phyloP scores from a whole-genome alignment of 2,329 filamentous ascomycete genomes.

The Alternaria arbusti region DNA sequence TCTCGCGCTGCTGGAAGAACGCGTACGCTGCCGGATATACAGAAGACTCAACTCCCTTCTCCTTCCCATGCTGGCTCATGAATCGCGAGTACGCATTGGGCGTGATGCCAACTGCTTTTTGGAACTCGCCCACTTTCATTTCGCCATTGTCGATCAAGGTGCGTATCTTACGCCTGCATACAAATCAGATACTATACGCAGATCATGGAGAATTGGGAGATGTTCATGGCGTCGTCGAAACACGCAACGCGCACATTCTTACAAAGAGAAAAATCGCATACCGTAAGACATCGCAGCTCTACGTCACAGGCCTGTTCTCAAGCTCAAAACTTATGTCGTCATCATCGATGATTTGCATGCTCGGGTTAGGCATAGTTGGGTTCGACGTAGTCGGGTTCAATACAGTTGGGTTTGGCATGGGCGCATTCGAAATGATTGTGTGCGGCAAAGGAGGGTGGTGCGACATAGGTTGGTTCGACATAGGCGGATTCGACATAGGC shows the following conservation, averaged over 20 bases:
- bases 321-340: constrained; percentile 11
- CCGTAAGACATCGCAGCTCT: constrained; percentile 30
- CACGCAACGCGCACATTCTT: neutral
- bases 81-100: constrained; percentile 53
- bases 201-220: neutral
- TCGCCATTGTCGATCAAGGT: constrained; percentile 52
- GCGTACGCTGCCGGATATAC: constrained; percentile 37
- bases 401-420: neutral
- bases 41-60: constrained; percentile 40
- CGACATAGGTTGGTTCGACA: neutral
- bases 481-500: neutral
- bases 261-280: neutral
- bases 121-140: constrained; percentile 55
- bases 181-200: neutral
- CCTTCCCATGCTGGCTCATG: constrained; percentile 56
- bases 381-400: neutral
- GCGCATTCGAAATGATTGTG: neutral
- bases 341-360: constrained; percentile 5
- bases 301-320: constrained; percentile 19
- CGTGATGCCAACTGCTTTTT: constrained; percentile 47
- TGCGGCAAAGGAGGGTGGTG: neutral
- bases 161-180: constrained; percentile 47
- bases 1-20: constrained; percentile 60
- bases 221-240: neutral
- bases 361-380: neutral